These are phyloP conservation scores for Metahyphopichia silvanorum DNA, from an alignment of 805 yeast species.

Conservation along the genomic window DNA sequence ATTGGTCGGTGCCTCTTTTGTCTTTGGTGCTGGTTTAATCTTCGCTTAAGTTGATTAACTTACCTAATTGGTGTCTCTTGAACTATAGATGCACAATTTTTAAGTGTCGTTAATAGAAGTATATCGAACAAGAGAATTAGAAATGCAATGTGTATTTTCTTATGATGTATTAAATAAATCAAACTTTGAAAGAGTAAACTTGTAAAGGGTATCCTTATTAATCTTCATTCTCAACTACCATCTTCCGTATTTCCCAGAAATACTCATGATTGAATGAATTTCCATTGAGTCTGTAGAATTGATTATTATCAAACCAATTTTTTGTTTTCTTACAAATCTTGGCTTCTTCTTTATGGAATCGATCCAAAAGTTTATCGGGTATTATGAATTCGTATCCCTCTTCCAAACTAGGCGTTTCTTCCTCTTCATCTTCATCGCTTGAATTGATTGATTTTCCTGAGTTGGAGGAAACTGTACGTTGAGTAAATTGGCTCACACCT, in stretches of 20 bases:
- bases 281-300: constrained; percentile 16
- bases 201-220: no score
- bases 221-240: constrained; percentile 34
- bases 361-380: constrained; percentile 22
- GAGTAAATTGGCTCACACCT: constrained; percentile 36
- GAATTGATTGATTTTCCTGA: constrained; percentile 17
- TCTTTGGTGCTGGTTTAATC: constrained; percentile 28
- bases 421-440: constrained; percentile 7
- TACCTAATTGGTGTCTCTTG: no score
- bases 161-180: neutral
- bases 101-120: neutral
- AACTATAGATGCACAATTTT: neutral
- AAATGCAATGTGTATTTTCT: no score
- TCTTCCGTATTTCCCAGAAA: constrained; percentile 42
- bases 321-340: constrained; percentile 30
- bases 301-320: constrained; percentile 36
- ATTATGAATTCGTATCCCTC: constrained; percentile 25
- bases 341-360: constrained; percentile 33
- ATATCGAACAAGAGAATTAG: no score
- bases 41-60: constrained; percentile 5
- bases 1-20: constrained; percentile 19
- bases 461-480: constrained; percentile 29
- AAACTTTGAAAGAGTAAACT: no score
- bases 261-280: constrained; percentile 21
- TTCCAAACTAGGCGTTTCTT: neutral